Conservation (phyloP, 2,329 filamentous ascomycete species). For the Karstenula rhodostoma region DNA sequence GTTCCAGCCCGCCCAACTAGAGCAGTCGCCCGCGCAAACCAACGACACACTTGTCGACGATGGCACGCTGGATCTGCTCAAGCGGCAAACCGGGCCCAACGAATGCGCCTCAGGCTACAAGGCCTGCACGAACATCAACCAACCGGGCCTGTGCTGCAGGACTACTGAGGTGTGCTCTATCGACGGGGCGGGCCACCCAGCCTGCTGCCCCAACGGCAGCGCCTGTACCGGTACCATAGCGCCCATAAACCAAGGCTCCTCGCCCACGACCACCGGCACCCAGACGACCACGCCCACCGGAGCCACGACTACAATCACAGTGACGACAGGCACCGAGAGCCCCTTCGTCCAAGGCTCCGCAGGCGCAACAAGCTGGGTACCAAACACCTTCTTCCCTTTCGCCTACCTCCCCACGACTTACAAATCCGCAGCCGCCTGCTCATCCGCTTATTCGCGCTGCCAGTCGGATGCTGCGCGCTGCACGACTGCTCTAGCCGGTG, state of each 20-base stretch:
- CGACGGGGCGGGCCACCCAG: slow-evolving; percentile 65
- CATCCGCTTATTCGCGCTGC: slow-evolving; percentile 63
- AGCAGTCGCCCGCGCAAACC: slow-evolving; percentile 30
- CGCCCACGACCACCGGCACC: slow-evolving; percentile 9
- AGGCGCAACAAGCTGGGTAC: slow-evolving; percentile 49
- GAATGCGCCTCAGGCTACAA: slow-evolving; percentile 62
- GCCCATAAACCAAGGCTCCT: slow-evolving; percentile 19
- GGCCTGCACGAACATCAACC: slow-evolving; percentile 61
- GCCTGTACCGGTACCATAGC: slow-evolving; percentile 65
- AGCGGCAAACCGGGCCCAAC: slow-evolving; percentile 42
- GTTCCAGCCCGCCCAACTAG: slow-evolving; percentile 40
- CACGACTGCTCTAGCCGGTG: slow-evolving; percentile 55
- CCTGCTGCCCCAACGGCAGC: slow-evolving; percentile 67
- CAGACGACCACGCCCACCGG: slow-evolving; percentile 10
- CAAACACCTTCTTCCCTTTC: slow-evolving; percentile 61
- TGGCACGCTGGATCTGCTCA: slow-evolving; percentile 35
- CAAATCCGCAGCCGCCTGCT: slow-evolving; percentile 59
- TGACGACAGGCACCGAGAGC: slow-evolving; percentile 23
- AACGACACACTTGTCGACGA: slow-evolving; percentile 37
- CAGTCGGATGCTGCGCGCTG: slow-evolving; percentile 55
- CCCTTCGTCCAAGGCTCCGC: slow-evolving; percentile 34
- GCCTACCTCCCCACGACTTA: slow-evolving; percentile 63
- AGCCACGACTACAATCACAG: slow-evolving; percentile 29
- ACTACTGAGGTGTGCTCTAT: slow-evolving; percentile 62
- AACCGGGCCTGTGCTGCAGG: slow-evolving; percentile 64